Evolutionary conservation across 106 monocot genomes (phyloP), one percentile per base, ranked within the genome.

Genomic region (Dendrobium catenatum): DNA sequence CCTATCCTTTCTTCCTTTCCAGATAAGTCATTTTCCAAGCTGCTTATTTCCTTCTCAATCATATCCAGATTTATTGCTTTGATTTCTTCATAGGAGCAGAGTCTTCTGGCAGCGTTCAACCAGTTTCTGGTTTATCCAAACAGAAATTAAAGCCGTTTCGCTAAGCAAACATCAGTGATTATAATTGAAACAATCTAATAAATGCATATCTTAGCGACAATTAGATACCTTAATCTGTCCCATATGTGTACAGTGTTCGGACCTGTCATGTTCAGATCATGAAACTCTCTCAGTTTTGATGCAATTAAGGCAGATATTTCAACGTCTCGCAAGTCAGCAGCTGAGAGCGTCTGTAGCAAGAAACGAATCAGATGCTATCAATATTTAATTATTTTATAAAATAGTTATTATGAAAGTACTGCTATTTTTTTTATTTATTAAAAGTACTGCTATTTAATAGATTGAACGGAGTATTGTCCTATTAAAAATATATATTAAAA

Each of bases 191-290:
- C 37, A 37, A 3, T 2, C 37, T 37, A 6, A 74, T 33, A 37
- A 74, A 40, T 68, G 64, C 37, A 37, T 37, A 37, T 37, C 37
- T 37, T 37, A 2, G 37, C 37, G 37, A 37, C 3, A 37, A 37
- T 37, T 37, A 37, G 37, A 37, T 37, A 79, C 95, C 91, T 89
- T 49, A 96, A 74, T 85, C 93, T 86, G 68, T 87, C 81, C 95
- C 95, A 96, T 5, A 96, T 47, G 22, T 85, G 68, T 40, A 87
- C 82, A 51, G 58, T 79, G 72, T 87, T 88, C 31, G 79, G 48
- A 75, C 93, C 93, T 58, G 91, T 89, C 89, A 96, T 89, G 58
- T 93, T 85, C 55, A 96, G 95, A 58, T 68, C 82, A 82, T 96
- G 89, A 61, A 96, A 91, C 66, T 93, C 93, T 33, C 84, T 91